Conservation (phyloP, 192 early-diverging fungal genomes). For the Phlyctochytrium arcticum region DNA sequence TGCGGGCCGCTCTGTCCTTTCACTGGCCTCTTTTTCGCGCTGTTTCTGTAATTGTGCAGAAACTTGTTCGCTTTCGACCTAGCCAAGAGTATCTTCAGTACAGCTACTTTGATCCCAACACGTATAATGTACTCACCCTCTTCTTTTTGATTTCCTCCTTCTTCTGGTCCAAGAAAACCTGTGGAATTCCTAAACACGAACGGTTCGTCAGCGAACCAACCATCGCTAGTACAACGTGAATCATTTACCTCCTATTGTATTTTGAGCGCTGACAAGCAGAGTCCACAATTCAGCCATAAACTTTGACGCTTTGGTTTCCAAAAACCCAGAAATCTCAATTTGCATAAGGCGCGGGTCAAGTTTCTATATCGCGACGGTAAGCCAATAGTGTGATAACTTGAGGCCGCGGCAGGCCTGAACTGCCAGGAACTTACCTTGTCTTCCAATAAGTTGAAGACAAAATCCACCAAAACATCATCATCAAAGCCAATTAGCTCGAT, state of each 20-base stretch:
- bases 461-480: conserved; percentile 90
- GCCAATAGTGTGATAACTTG: background rate
- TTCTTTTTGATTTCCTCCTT: conserved; percentile 67
- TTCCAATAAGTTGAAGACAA: conserved; percentile 79
- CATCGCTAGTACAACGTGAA: background rate
- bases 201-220: background rate
- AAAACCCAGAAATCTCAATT: conserved; percentile 91
- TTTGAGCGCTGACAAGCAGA: conserved; percentile 86
- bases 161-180: conserved; percentile 77
- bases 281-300: conserved; percentile 91
- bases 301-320: conserved; percentile 71
- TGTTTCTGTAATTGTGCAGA: background rate
- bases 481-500: conserved; percentile 80
- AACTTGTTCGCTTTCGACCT: conserved; percentile 15
- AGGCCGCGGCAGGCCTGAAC: background rate
- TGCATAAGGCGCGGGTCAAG: conserved; percentile 90
- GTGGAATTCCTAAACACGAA: conserved; percentile 71
- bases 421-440: conserved; percentile 46
- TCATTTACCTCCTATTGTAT: conserved; percentile 43
- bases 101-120: background rate
- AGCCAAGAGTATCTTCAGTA: background rate
- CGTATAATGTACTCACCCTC: background rate
- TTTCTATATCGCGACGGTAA: conserved; percentile 32
- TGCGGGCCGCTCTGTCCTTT: background rate
- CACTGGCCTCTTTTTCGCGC: conserved; percentile 17